A percentile compares a stretch with the other conserved stretches of the same genome.
Conservation (phyloP, 2,329 filamentous ascomycete species). For the Metarhizium album region DNA sequence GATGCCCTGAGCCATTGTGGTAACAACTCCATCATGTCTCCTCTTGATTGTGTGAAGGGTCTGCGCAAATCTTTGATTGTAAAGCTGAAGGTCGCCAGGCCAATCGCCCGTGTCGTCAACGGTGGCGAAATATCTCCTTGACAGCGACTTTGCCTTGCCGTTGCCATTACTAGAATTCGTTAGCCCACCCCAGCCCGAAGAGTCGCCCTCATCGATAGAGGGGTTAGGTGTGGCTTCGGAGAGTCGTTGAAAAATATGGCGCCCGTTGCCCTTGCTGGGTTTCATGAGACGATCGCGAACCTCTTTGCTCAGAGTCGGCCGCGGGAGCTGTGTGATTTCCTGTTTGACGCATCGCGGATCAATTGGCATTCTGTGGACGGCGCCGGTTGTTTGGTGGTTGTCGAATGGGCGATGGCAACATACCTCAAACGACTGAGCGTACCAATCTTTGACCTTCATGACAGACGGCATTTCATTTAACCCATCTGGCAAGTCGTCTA, state of each 20-base stretch:
- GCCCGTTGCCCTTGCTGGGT: conserved; percentile 46
- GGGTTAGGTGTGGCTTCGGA: conserved; percentile 83
- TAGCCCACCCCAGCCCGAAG: conserved; percentile 46
- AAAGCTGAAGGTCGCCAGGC: conserved; percentile 88
- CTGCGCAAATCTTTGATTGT: conserved; percentile 84
- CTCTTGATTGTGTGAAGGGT: conserved; percentile 90
- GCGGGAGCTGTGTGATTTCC: conserved; percentile 84
- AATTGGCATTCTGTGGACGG: conserved; percentile 1
- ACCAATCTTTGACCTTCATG: conserved; percentile 91
- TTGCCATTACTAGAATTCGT: conserved; percentile 31
- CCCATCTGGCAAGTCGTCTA: conserved; percentile 85
- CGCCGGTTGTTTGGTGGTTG: background rate
- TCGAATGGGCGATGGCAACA: conserved; percentile 14
- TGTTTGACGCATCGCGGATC: conserved; percentile 22
- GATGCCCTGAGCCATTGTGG: conserved; percentile 95
- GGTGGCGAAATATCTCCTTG: conserved; percentile 70
- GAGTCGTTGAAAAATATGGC: conserved; percentile 59
- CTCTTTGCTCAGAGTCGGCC: conserved; percentile 65
- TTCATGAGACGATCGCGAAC: conserved; percentile 69
- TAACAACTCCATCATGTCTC: conserved; percentile 92
- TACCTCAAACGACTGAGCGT: conserved; percentile 98
- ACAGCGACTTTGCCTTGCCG: conserved; percentile 38
- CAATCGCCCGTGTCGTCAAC: conserved; percentile 82
- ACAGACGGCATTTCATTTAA: conserved; percentile 98
- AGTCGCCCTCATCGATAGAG: conserved; percentile 75